A percentile compares a stretch with the other conserved stretches of the same genome.
These are phyloP conservation scores for Cubamyces lactineus DNA, from an alignment of 768 basidiomycete genomes.

Conservation along the genomic window DNA sequence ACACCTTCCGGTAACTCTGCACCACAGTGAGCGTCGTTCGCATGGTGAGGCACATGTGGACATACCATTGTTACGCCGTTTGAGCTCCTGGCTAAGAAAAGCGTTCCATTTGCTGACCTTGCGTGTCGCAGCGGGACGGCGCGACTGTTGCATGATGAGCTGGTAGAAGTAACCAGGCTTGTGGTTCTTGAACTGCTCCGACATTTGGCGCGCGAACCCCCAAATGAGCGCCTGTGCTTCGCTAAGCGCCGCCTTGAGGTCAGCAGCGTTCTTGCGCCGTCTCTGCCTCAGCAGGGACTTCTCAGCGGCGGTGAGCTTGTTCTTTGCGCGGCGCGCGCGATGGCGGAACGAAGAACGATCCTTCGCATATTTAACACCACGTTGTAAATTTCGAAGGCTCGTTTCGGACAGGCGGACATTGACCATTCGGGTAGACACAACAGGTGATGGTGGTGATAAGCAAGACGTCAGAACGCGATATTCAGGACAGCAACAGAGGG, in stretches of 20 bases:
- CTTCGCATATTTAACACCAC: neutral
- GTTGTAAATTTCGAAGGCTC: neutral
- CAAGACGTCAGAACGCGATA: neutral
- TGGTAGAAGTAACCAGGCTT: conserved; percentile 1
- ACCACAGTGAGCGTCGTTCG: neutral
- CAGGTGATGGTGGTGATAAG: neutral
- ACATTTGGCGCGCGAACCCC: neutral
- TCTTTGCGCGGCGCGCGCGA: neutral
- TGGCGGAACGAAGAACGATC: neutral
- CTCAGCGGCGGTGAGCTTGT: neutral
- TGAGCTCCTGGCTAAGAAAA: conserved; percentile 1
- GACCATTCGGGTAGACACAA: neutral
- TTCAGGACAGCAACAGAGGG: neutral
- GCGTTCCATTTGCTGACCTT: conserved; percentile 9
- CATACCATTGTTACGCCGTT: conserved; percentile 5
- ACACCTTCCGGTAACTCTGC: neutral
- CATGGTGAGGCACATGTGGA: neutral
- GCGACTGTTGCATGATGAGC: conserved; percentile 3
- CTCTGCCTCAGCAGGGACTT: neutral
- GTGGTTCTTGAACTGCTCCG: conserved; percentile 1
- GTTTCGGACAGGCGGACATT: neutral
- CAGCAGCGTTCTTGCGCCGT: neutral
- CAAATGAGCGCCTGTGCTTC: conserved; percentile 1
- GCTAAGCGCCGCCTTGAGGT: conserved; percentile 2
- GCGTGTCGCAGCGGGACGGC: neutral